Conservation (phyloP, 352 stramenopile genomes). For the Discostella stelligera region DNA sequence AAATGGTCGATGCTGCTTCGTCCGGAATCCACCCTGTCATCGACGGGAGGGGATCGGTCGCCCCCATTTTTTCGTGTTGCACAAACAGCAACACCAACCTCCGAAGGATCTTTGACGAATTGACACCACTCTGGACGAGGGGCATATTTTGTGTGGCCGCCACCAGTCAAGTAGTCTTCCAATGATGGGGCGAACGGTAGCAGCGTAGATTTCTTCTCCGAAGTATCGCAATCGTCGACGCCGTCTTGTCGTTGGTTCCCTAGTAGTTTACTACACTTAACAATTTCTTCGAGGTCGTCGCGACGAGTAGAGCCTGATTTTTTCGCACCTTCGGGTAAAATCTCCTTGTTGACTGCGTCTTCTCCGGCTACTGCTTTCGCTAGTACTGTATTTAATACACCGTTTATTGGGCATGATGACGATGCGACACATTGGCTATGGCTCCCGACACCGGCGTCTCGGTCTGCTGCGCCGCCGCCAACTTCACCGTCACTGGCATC, state of each 20-base stretch:
- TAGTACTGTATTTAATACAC: not conserved
- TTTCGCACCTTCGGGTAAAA: not conserved
- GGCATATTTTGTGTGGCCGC: slow-evolving; percentile 12
- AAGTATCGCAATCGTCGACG: not conserved
- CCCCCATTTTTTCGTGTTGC: not conserved
- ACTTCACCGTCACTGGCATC: not conserved
- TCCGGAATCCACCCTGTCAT: too few relatives aligned
- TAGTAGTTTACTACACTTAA: not conserved
- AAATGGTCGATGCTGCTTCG: too few relatives aligned
- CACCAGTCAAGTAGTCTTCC: slow-evolving; percentile 21
- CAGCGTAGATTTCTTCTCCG: not conserved
- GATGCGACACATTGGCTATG: not conserved
- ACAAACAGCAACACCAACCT: not conserved
- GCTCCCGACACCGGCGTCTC: not conserved
- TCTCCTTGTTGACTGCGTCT: not conserved
- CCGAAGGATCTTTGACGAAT: not conserved
- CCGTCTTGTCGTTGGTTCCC: not conserved
- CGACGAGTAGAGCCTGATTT: not conserved
- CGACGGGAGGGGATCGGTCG: not conserved
- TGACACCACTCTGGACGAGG: slow-evolving; percentile 36
- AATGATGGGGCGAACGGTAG: slow-evolving; percentile 27
- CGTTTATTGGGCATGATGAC: not conserved
- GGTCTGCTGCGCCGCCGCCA: too few relatives aligned
- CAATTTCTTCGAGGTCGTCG: not conserved
- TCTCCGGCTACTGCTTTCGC: not conserved